A percentile compares a stretch with the other conserved stretches of the same genome.
phyloP scores from a whole-genome alignment of 1,284 basidiomycete genomes.

The Peniophora sp. region DNA sequence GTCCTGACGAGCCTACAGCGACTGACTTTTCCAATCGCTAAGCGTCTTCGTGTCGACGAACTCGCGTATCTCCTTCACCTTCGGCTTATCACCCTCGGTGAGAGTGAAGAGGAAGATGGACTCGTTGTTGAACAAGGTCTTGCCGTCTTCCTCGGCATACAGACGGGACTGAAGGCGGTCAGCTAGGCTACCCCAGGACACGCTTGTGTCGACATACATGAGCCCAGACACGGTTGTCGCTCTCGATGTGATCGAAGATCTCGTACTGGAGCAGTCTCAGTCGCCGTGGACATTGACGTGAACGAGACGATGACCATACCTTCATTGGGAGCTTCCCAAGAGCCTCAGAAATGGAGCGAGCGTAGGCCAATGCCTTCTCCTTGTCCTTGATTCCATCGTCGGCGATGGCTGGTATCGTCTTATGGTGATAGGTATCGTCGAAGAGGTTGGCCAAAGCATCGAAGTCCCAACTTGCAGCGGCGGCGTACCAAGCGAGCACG shows the following conservation, averaged over 20 bases:
- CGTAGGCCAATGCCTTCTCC: conserved; percentile 3
- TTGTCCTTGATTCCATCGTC: conserved; percentile 5
- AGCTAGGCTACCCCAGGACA: neutral
- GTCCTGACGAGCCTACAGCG: no score
- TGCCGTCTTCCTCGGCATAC: neutral
- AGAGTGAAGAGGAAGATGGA: conserved; percentile 10
- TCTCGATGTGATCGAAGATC: conserved; percentile 4
- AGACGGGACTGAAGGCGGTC: conserved; percentile 2
- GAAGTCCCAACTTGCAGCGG: conserved; percentile 5
- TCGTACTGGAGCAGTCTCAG: no score
- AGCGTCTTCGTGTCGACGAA: conserved; percentile 9
- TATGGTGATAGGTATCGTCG: conserved; percentile 3
- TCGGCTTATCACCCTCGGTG: conserved; percentile 1
- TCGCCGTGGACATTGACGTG: no score
- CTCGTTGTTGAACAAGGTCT: conserved; percentile 5
- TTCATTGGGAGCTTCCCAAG: conserved; percentile 2
- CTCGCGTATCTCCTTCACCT: conserved; percentile 6
- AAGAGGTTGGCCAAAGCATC: neutral
- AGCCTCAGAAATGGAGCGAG: neutral
- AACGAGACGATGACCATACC: no score
- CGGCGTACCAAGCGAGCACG: conserved; percentile 4
- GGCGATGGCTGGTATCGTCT: conserved; percentile 4
- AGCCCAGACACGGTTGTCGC: conserved; percentile 4
- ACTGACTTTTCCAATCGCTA: neutral
- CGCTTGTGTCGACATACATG: conserved; percentile 5